phyloP scores from a whole-genome alignment of 139 green algal species.

The Auxenochlorella pyrenoidosa region DNA sequence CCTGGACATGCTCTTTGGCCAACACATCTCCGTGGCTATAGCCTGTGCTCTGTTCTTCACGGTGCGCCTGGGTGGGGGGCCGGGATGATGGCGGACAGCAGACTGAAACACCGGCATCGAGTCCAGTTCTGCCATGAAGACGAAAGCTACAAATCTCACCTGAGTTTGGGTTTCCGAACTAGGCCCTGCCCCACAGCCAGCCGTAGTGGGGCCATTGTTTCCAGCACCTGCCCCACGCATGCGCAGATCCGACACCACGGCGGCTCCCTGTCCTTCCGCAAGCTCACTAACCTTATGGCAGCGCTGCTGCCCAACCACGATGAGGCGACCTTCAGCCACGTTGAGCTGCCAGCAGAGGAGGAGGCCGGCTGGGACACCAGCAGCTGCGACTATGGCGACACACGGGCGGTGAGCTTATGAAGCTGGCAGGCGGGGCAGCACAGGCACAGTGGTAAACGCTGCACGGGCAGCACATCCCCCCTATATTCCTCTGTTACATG shows the following conservation, averaged over 20 bases:
- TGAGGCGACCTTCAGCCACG: background rate
- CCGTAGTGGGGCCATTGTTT: too few species aligned
- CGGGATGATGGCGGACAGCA: too few species aligned
- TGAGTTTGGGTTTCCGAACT: too few species aligned
- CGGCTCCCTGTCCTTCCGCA: conserved; percentile 9
- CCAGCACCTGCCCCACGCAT: too few species aligned
- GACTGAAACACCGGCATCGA: too few species aligned
- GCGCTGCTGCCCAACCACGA: conserved; percentile 29
- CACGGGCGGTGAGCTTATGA: background rate
- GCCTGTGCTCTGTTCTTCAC: conserved; percentile 32
- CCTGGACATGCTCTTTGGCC: conserved; percentile 44
- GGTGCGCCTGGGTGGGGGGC: background rate
- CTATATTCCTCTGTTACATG: background rate
- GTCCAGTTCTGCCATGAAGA: too few species aligned
- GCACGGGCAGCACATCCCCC: background rate
- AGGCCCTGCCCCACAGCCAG: too few species aligned
- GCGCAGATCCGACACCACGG: conserved; percentile 32
- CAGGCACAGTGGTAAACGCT: background rate
- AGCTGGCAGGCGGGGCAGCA: background rate
- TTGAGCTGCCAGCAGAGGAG: conserved; percentile 15
- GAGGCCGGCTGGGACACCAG: background rate
- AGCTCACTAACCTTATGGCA: conserved; percentile 18
- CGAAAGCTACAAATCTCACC: too few species aligned
- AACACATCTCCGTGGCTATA: conserved; percentile 34
- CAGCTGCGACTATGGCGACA: conserved; percentile 1